These are phyloP conservation scores for Carpinus viminea DNA, from an alignment of 306 rosid species.

Conservation along the genomic window DNA sequence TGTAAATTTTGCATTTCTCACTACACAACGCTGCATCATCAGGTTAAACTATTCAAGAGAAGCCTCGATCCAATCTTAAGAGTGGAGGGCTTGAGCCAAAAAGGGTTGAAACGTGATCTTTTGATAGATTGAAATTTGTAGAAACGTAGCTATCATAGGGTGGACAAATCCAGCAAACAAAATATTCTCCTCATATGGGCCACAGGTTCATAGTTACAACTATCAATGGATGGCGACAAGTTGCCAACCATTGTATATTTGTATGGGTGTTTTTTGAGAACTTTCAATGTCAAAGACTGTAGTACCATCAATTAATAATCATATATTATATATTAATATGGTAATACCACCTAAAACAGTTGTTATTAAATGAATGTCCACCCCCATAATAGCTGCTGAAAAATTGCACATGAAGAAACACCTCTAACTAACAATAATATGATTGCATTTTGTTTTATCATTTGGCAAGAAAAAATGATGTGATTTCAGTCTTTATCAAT, in stretches of 20 bases:
- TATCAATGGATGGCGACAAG: conserved; percentile 1
- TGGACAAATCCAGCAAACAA: conserved; percentile 15
- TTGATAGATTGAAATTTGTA: neutral
- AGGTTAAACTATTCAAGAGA: too few species aligned
- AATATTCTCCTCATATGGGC: neutral
- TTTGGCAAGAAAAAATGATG: neutral
- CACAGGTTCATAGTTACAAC: neutral
- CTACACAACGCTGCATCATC: too few species aligned
- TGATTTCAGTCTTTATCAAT: neutral
- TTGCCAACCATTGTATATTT: neutral
- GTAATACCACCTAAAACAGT: neutral
- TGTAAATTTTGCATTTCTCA: too few species aligned
- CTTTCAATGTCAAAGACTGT: neutral
- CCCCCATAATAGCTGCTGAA: neutral
- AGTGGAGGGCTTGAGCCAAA: too few species aligned
- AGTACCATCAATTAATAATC: neutral
- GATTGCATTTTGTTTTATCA: conserved; percentile 1
- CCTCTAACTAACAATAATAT: conserved; percentile 7
- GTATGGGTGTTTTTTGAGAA: neutral
- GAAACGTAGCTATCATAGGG: neutral
- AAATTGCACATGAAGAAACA: conserved; percentile 31
- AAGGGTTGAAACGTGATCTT: neutral
- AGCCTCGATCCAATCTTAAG: too few species aligned
- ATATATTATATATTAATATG: too few species aligned
- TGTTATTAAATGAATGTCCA: neutral